These are phyloP conservation scores for Isabelozyma gotoi DNA, from an alignment of 805 yeast genomes.

Conservation along the genomic window DNA sequence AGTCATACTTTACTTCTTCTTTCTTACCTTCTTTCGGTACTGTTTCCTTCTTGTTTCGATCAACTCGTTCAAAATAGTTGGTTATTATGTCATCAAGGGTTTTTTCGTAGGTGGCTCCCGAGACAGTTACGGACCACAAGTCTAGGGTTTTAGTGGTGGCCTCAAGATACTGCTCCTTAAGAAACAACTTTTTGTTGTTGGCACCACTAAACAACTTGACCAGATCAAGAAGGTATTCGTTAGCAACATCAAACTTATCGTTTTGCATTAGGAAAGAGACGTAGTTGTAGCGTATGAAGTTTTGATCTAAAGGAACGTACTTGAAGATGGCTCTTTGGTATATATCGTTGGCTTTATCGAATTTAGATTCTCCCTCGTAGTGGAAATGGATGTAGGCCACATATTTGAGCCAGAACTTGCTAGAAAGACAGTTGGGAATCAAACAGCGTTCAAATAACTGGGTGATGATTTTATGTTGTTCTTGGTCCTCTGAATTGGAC, in stretches of 20 bases:
- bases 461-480: slow-evolving; percentile 28
- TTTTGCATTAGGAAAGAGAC: slow-evolving; percentile 18
- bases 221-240: slow-evolving; percentile 26
- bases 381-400: slow-evolving; percentile 44
- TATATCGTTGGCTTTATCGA: slow-evolving; percentile 35
- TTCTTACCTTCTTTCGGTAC: not conserved
- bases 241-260: slow-evolving; percentile 17
- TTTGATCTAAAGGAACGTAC: slow-evolving; percentile 32
- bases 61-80: slow-evolving; percentile 16
- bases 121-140: slow-evolving; percentile 8
- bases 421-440: slow-evolving; percentile 61
- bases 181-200: slow-evolving; percentile 5
- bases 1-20: slow-evolving; percentile 4
- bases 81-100: slow-evolving; percentile 17
- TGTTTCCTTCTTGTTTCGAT: slow-evolving; percentile 7
- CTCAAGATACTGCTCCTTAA: slow-evolving; percentile 18
- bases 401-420: slow-evolving; percentile 70
- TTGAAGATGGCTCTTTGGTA: slow-evolving; percentile 53
- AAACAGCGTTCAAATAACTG: slow-evolving; percentile 72
- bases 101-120: slow-evolving; percentile 12
- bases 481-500: slow-evolving; percentile 10
- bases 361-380: slow-evolving; percentile 13
- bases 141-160: slow-evolving; percentile 10
- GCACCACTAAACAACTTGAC: slow-evolving; percentile 23
- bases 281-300: slow-evolving; percentile 23